These are phyloP conservation scores for Bretziella fagacearum DNA, from an alignment of 2,329 filamentous ascomycete species.

Conservation along the genomic window DNA sequence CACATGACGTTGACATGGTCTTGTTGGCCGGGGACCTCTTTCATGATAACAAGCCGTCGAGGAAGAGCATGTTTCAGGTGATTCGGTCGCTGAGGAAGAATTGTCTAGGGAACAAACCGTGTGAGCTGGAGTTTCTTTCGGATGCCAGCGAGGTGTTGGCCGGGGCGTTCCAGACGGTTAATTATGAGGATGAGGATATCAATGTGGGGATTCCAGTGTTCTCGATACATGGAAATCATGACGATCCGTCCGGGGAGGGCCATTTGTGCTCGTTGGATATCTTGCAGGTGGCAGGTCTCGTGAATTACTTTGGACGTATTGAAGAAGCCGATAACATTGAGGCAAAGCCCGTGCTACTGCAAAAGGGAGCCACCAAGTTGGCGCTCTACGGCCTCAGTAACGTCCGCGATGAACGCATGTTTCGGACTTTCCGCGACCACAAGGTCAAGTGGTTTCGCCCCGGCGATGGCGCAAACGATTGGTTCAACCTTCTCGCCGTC, in stretches of 20 bases:
- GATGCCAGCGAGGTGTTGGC: constrained; percentile 85
- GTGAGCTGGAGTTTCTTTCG: constrained; percentile 84
- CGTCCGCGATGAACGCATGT: constrained; percentile 85
- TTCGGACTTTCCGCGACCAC: constrained; percentile 80
- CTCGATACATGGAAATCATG: constrained; percentile 95
- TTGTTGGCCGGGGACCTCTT: constrained; percentile 88
- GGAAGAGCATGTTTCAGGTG: constrained; percentile 92
- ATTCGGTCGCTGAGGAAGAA: constrained; percentile 90
- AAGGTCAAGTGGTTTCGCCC: constrained; percentile 79
- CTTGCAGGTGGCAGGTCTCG: constrained; percentile 71
- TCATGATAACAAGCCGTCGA: constrained; percentile 93
- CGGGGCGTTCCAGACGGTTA: constrained; percentile 80
- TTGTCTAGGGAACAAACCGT: constrained; percentile 87
- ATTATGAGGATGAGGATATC: constrained; percentile 94
- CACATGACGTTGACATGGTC: constrained; percentile 91
- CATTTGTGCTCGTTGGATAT: constrained; percentile 82
- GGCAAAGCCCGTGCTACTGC: constrained; percentile 77
- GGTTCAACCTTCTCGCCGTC: constrained; percentile 90
- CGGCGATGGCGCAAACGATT: constrained; percentile 65
- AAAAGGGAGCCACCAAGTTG: constrained; percentile 85
- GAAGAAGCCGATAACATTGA: constrained; percentile 87
- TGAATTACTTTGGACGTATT: constrained; percentile 92
- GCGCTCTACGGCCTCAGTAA: constrained; percentile 92
- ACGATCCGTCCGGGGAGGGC: constrained; percentile 92
- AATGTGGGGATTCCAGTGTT: constrained; percentile 96